Evolutionary conservation across 257 asterid species (phyloP), one percentile per base, ranked within the genome.

Genomic region (Nicotiana undulata): DNA sequence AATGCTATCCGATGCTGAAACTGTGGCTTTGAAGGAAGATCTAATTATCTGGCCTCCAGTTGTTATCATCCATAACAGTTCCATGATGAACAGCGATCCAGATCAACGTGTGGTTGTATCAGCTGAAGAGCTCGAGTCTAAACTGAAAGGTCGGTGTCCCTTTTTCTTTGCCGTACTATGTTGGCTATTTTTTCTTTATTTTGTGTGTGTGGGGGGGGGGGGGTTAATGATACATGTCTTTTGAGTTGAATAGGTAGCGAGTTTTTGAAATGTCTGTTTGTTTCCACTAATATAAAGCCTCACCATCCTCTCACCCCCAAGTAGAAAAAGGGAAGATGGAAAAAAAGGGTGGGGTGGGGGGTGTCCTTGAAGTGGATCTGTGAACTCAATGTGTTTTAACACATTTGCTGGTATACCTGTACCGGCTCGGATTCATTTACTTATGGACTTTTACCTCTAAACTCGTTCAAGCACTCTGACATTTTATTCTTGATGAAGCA

Each of bases 41-140:
- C 87, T 92, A 72, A 90, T 92, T 81, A 89, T 92, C 32, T 92
- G 95, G 97, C 97, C 94, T 16, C 95, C 94, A 4, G 87, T 87
- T 34, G 90, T 91, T 79, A 84, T 92, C 82, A 83, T 92, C 74
- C 92, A 91, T 77, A 91, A 91, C 84, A 84, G 88, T 76, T 79
- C 90, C 77, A 81, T 86, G 46, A 87, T 79, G 34, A 87, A 66
- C 80, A 84, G 58, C 81, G 82, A 64, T 49, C 88, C 85, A 13
- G 89, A 79, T 51, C 91, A 88, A 78, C 86, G 82, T 86, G 83
- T 92, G 80, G 77, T 86, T 81, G 68, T 92, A 77, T 86, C 94
- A n/a, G 63, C 84, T 61, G 94, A 92, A 80, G 87, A 85, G 66
- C 85, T 92, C 66, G 88, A 85, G 85, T 68, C 79, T 72, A 89